phyloP scores from a whole-genome alignment of 768 basidiomycete species.

The Exsudoporus frostii region DNA sequence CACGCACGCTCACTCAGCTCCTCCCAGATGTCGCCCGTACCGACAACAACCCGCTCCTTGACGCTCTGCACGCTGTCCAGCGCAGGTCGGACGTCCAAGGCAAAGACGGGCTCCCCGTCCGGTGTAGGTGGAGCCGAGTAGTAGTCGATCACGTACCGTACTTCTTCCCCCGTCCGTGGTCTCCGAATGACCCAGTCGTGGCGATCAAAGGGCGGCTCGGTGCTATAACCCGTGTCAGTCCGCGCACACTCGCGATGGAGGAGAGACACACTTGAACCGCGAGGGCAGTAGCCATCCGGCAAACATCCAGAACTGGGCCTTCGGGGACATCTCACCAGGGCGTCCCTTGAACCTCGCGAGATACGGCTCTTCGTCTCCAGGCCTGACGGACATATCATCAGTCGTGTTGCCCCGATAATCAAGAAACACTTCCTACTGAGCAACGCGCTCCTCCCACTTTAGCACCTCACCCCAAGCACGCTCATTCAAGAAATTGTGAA shows the following conservation, averaged over 20 bases:
- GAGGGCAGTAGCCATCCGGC: slow-evolving; percentile 89
- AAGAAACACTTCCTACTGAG: slow-evolving; percentile 18
- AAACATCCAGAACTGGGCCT: slow-evolving; percentile 83
- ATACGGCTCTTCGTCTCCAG: slow-evolving; percentile 57
- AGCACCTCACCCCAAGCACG: slow-evolving; percentile 93
- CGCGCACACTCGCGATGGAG: not conserved
- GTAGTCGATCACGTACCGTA: slow-evolving; percentile 98
- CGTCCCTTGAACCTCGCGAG: slow-evolving; percentile 84
- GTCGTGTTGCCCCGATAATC: not conserved
- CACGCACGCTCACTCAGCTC: slow-evolving; percentile 31
- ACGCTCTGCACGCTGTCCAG: slow-evolving; percentile 80
- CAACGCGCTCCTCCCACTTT: slow-evolving; percentile 78
- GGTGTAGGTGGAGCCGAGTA: slow-evolving; percentile 88
- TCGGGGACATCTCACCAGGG: slow-evolving; percentile 92
- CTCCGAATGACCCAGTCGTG: slow-evolving; percentile 97
- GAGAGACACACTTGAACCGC: slow-evolving; percentile 72
- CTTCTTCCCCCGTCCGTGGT: slow-evolving; percentile 72
- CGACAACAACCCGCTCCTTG: slow-evolving; percentile 66
- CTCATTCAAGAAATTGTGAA: slow-evolving; percentile 98
- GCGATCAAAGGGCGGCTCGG: slow-evolving; percentile 93
- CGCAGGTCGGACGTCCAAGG: slow-evolving; percentile 92
- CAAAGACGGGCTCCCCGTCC: slow-evolving; percentile 93
- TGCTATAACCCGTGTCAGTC: slow-evolving; percentile 41
- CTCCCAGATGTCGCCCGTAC: slow-evolving; percentile 69
- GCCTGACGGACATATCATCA: slow-evolving; percentile 35